Conservation (phyloP, 2,329 filamentous ascomycete genomes). For the Metarhizium humberi region DNA sequence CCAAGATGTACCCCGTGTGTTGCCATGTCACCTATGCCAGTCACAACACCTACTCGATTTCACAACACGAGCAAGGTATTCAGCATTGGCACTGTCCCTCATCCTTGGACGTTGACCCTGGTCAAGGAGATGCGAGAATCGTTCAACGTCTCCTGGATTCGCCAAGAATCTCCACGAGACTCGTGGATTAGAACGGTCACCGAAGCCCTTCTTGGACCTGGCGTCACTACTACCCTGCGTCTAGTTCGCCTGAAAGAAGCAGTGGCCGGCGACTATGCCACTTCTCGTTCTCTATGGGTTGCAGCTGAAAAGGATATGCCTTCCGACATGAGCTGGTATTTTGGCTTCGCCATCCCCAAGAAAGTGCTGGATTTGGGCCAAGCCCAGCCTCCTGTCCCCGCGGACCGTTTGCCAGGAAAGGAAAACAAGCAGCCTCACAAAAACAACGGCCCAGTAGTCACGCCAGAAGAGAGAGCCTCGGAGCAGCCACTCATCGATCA, state of each 20-base stretch:
- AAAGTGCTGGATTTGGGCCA: constrained; percentile 33
- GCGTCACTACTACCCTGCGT: constrained; percentile 51
- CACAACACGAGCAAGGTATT: constrained; percentile 64
- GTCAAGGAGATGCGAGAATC: constrained; percentile 53
- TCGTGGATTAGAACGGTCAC: constrained; percentile 68
- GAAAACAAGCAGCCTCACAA: constrained; percentile 19
- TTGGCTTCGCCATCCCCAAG: constrained; percentile 73
- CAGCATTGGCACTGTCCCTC: constrained; percentile 79
- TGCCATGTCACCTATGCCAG: constrained; percentile 51
- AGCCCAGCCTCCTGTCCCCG: constrained; percentile 15
- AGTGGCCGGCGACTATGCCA: constrained; percentile 59
- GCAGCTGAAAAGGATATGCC: constrained; percentile 58
- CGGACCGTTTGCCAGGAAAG: constrained; percentile 11
- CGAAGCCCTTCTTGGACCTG: constrained; percentile 54
- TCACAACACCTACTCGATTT: constrained; percentile 59
- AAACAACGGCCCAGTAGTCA: constrained; percentile 39
- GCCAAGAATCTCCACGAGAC: constrained; percentile 63
- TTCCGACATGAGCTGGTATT: constrained; percentile 75
- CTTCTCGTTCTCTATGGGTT: constrained; percentile 67
- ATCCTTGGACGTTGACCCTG: constrained; percentile 75
- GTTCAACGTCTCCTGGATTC: constrained; percentile 56
- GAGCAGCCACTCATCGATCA: constrained; percentile 45
- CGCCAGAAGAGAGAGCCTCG: constrained; percentile 40
- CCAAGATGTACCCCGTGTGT: constrained; percentile 64
- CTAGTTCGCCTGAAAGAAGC: constrained; percentile 72